Evolutionary conservation across 2,329 filamentous ascomycete species (phyloP).

Genomic region (Fusarium goolgardi): DNA sequence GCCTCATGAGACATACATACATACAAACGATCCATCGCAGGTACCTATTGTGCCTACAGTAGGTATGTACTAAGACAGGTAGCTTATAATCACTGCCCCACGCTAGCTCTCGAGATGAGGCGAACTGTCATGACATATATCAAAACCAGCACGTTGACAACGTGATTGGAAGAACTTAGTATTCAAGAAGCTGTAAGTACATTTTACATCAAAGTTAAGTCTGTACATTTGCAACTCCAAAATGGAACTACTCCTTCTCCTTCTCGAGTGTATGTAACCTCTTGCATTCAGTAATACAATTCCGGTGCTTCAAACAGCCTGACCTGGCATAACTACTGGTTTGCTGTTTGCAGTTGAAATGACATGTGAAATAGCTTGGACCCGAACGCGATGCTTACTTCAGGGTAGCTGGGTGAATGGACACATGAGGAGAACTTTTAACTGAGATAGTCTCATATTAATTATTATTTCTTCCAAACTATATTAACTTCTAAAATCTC

Average conservation of each 20-base stretch:
- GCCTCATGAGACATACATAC: constrained; percentile 19
- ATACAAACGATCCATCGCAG: neutral
- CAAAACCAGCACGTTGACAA: neutral
- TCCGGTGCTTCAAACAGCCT: neutral
- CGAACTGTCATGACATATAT: neutral
- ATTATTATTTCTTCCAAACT: neutral
- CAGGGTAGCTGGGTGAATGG: neutral
- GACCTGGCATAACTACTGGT: neutral
- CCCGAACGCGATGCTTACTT: neutral
- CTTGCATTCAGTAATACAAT: neutral
- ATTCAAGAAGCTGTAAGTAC: neutral
- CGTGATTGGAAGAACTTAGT: too few species aligned
- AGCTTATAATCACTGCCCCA: constrained; percentile 19
- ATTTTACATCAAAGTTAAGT: neutral
- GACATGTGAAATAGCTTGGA: neutral
- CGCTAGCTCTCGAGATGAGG: constrained; percentile 13
- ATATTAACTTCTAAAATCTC: neutral
- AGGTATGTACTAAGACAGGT: too few species aligned
- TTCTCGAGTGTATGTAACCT: neutral
- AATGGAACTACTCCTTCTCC: neutral
- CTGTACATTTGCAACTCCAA: neutral
- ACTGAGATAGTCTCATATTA: neutral
- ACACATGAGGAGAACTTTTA: neutral
- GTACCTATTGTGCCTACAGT: neutral
- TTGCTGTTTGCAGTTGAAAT: neutral